A percentile compares a stretch with the other conserved stretches of the same genome.
These are phyloP conservation scores for Trichoderma citrinoviride DNA, from an alignment of 2,329 filamentous ascomycete species.

Conservation along the genomic window DNA sequence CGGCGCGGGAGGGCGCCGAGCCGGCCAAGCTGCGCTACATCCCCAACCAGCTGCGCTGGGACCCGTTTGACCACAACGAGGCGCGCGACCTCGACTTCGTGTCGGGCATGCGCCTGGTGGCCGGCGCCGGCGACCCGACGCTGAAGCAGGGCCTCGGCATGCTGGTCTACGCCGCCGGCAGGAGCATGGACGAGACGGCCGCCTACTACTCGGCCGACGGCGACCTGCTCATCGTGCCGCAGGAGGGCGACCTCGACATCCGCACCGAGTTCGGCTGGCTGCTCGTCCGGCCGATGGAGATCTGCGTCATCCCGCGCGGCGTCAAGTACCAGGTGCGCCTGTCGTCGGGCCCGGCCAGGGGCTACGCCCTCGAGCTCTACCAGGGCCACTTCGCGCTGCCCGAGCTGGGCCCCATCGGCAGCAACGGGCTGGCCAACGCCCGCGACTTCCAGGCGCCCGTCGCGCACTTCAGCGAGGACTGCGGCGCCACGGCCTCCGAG, in stretches of 20 bases:
- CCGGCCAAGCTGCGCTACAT: conserved; percentile 36
- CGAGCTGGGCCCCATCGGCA: conserved; percentile 70
- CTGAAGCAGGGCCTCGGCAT: conserved; percentile 78
- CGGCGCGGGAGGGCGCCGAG: conserved; percentile 27
- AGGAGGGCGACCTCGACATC: conserved; percentile 71
- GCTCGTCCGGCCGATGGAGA: conserved; percentile 74
- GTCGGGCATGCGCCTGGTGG: conserved; percentile 63
- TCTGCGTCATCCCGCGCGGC: conserved; percentile 71
- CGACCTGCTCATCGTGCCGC: conserved; percentile 72
- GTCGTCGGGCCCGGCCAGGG: conserved; percentile 58
- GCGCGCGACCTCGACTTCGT: conserved; percentile 49
- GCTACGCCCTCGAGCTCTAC: conserved; percentile 74
- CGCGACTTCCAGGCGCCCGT: conserved; percentile 73
- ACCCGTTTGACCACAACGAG: conserved; percentile 72
- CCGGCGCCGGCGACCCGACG: conserved; percentile 74
- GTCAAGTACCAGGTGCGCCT: conserved; percentile 72
- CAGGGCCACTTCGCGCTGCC: conserved; percentile 70
- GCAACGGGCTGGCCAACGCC: conserved; percentile 70
- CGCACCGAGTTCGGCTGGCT: conserved; percentile 74
- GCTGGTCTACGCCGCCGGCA: conserved; percentile 75
- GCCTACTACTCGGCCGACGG: conserved; percentile 85
- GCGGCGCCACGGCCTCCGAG: conserved; percentile 39
- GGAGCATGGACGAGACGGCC: conserved; percentile 68
- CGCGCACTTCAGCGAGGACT: conserved; percentile 66
- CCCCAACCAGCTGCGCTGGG: conserved; percentile 82